These are phyloP conservation scores for Purshia tridentata DNA, from an alignment of 306 rosid species.

Conservation along the genomic window DNA sequence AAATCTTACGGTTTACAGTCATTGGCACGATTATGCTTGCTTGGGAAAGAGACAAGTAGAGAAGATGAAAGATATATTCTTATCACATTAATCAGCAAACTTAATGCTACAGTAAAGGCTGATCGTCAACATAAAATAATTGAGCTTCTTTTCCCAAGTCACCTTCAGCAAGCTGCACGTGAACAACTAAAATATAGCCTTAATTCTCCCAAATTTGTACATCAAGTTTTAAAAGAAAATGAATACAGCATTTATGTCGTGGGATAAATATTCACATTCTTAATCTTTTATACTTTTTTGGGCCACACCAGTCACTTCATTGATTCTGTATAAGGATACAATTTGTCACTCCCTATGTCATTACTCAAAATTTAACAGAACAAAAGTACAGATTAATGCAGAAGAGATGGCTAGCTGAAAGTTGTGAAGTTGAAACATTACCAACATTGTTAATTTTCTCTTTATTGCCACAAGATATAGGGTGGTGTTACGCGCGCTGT, in stretches of 20 bases:
- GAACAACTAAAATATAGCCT: background rate
- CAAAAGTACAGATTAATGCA: background rate
- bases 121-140: background rate
- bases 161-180: conserved; percentile 8
- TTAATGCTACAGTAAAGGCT: conserved; percentile 4
- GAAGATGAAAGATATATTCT: background rate
- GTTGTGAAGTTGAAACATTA: conserved; percentile 7
- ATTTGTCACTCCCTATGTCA: background rate
- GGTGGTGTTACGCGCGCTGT: no score
- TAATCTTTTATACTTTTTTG: background rate
- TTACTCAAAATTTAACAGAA: background rate
- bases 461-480: background rate
- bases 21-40: no score
- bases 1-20: no score
- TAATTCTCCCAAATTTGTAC: background rate
- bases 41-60: conserved; percentile 18
- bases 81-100: background rate
- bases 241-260: background rate
- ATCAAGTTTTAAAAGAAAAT: background rate
- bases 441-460: background rate
- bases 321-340: no score
- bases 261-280: background rate
- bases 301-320: conserved; percentile 1
- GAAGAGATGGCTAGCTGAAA: background rate
- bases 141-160: background rate